These are phyloP conservation scores for Aphanomyces astaci DNA, from an alignment of 352 stramenopile genomes.

Conservation along the genomic window DNA sequence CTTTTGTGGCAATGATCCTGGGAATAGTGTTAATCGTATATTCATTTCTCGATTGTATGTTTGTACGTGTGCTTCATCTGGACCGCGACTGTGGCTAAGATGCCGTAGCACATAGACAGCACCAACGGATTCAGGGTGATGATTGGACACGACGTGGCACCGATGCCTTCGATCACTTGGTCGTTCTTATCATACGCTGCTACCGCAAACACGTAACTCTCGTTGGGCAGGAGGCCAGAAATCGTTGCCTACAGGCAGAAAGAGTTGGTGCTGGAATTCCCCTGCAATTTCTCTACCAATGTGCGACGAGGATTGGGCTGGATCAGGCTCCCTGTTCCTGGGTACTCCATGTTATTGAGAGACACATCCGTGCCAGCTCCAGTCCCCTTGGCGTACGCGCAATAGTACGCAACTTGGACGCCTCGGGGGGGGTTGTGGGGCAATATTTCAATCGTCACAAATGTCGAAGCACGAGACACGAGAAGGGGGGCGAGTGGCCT, in stretches of 20 bases:
- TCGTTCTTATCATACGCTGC: constrained; percentile 60
- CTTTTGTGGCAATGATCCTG: constrained; percentile 28
- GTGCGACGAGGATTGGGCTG: constrained; percentile 19
- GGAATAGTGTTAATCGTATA: too few relatives aligned
- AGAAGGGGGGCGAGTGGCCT: constrained; percentile 41
- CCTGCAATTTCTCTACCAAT: too few relatives aligned
- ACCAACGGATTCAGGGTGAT: constrained; percentile 59
- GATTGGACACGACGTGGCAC: constrained; percentile 49
- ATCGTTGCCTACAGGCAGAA: constrained; percentile 34
- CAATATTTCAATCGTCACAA: constrained; percentile 44
- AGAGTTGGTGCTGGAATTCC: too few relatives aligned
- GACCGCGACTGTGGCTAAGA: constrained; percentile 50
- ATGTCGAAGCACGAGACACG: constrained; percentile 40
- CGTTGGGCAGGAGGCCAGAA: constrained; percentile 47
- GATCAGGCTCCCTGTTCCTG: constrained; percentile 51
- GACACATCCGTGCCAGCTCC: constrained; percentile 70
- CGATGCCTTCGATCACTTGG: constrained; percentile 59
- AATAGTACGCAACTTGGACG: constrained; percentile 50
- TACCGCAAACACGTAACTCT: constrained; percentile 78
- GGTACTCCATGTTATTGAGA: constrained; percentile 54
- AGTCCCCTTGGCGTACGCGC: constrained; percentile 64
- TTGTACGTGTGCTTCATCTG: constrained; percentile 25
- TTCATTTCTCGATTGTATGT: too few relatives aligned
- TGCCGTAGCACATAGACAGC: constrained; percentile 56
- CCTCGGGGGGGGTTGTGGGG: constrained; percentile 32